phyloP scores from a whole-genome alignment of 2,329 filamentous ascomycete species.

The Fusarium subglutinans region DNA sequence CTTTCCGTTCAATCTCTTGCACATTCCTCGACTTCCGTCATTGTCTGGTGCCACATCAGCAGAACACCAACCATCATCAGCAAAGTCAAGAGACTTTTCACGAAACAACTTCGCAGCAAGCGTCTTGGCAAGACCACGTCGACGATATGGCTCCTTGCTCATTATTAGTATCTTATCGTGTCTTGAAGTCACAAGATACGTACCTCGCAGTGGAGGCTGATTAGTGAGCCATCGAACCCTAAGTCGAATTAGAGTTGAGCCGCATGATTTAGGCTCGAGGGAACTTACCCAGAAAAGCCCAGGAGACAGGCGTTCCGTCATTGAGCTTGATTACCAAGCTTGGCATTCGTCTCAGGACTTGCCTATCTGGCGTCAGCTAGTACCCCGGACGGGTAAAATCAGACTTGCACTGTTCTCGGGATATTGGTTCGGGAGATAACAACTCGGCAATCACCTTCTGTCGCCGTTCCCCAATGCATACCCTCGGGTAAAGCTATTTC shows the following conservation, averaged over 20 bases:
- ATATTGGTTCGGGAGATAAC: conserved; percentile 66
- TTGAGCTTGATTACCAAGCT: conserved; percentile 57
- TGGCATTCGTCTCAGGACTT: conserved; percentile 56
- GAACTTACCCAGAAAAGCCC: conserved; percentile 65
- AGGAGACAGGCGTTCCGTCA: conserved; percentile 65
- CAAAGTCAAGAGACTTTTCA: conserved; percentile 57
- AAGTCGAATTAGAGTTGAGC: neutral
- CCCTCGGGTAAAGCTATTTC: conserved; percentile 52
- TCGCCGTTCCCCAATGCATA: conserved; percentile 65
- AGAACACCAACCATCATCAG: conserved; percentile 62
- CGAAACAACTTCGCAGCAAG: conserved; percentile 67
- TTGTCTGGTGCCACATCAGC: conserved; percentile 74
- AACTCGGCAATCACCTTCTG: conserved; percentile 62
- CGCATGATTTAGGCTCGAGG: neutral
- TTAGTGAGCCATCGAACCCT: conserved; percentile 70
- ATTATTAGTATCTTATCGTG: neutral
- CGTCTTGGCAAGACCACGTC: conserved; percentile 69
- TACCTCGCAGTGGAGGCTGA: conserved; percentile 68
- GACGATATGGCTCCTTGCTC: conserved; percentile 61
- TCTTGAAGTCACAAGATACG: neutral
- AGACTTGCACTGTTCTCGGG: conserved; percentile 59
- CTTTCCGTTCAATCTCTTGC: conserved; percentile 67
- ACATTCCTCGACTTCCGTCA: conserved; percentile 67
- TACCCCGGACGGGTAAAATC: neutral
- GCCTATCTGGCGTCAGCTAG: conserved; percentile 40